These are phyloP conservation scores for Dothideomycetes sp. DNA, from an alignment of 2,329 filamentous ascomycete species.

Conservation along the genomic window DNA sequence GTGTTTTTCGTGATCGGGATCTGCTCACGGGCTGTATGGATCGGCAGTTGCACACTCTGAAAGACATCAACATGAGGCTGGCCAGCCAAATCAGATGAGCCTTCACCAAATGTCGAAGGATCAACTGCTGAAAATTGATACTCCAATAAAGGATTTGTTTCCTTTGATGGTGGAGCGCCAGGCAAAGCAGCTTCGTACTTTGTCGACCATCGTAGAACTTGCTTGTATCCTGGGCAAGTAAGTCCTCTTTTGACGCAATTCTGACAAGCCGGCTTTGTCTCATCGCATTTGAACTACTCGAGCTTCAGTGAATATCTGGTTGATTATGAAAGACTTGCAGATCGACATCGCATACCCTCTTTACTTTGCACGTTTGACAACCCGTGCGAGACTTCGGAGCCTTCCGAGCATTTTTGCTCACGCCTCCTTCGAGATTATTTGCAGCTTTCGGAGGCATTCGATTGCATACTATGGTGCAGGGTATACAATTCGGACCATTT, in stretches of 20 bases:
- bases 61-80: not conserved
- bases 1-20: no score
- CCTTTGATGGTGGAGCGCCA: constrained; percentile 6
- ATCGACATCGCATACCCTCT: constrained; percentile 3
- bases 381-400: constrained; percentile 7
- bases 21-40: no score
- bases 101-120: constrained; percentile 7
- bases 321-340: not conserved
- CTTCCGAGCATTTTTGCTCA: constrained; percentile 6
- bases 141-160: constrained; percentile 8
- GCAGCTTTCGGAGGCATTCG: not conserved
- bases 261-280: constrained; percentile 29
- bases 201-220: constrained; percentile 36
- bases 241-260: constrained; percentile 32
- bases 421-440: not conserved
- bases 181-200: constrained; percentile 37
- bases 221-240: constrained; percentile 36
- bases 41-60: no score
- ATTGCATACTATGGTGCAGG: not conserved
- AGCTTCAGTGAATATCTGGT: not conserved
- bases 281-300: constrained; percentile 30
- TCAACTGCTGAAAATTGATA: constrained; percentile 11
- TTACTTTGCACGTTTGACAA: constrained; percentile 8
- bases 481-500: no score
- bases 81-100: not conserved